Evolutionary conservation across 495 filamentous ascomycete species (phyloP).

Genomic region (Monascus purpureus): DNA sequence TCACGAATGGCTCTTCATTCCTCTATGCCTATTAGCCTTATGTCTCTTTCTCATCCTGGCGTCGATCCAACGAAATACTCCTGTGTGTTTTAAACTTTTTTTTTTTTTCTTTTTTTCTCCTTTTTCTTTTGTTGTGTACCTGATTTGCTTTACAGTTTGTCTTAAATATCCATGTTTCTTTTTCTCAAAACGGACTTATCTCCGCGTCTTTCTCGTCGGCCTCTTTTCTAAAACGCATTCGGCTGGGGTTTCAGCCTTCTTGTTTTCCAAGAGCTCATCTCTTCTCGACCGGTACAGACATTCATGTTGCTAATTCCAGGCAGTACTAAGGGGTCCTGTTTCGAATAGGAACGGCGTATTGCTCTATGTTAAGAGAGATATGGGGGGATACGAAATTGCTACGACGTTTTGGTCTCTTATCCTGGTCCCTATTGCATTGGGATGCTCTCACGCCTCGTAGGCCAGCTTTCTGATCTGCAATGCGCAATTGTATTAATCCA

Average conservation of each 20-base stretch:
- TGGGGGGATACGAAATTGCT: too few relatives aligned
- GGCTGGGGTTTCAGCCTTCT: too few relatives aligned
- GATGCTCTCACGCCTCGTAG: too few relatives aligned
- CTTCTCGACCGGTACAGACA: slow-evolving; percentile 1
- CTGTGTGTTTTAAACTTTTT: slow-evolving; percentile 7
- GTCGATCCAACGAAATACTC: slow-evolving; percentile 17
- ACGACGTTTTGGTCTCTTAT: too few relatives aligned
- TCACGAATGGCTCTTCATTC: slow-evolving; percentile 27
- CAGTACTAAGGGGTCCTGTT: neutral
- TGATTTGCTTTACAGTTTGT: neutral
- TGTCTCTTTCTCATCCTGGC: slow-evolving; percentile 27
- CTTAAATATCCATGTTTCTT: slow-evolving; percentile 1
- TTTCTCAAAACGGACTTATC: too few relatives aligned
- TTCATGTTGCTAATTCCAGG: neutral
- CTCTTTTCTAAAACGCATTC: too few relatives aligned
- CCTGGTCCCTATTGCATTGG: too few relatives aligned
- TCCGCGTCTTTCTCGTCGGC: too few relatives aligned
- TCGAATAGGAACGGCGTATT: too few relatives aligned
- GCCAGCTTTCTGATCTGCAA: too few relatives aligned
- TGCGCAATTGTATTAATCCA: too few relatives aligned
- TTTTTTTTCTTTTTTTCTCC: slow-evolving; percentile 1
- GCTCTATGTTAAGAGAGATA: too few relatives aligned
- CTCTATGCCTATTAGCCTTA: slow-evolving; percentile 33
- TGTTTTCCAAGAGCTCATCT: neutral
- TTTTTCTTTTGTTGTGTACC: slow-evolving; percentile 1